Evolutionary conservation across 345 rosid genomes (phyloP), one percentile per base, ranked within the genome.

Genomic region (Bruguiera gymnorhiza): DNA sequence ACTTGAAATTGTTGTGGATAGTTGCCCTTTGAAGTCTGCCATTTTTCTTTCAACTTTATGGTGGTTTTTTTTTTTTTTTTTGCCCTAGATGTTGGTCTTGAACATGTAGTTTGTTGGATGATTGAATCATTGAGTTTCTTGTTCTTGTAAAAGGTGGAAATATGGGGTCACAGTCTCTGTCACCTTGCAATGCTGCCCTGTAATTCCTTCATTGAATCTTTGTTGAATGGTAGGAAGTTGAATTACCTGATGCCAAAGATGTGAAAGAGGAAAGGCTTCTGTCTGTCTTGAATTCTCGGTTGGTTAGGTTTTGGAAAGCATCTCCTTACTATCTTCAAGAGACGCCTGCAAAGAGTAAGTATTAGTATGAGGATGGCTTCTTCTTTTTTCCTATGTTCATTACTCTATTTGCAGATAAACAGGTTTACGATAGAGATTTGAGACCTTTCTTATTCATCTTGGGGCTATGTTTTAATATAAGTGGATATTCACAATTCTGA

Each of bases 251-350:
- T 48, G 53, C 16, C 36, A 77, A 78, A 37, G 65, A 16, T 11
- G 83, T 79, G 64, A 75, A 75, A n/a, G 83, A 73, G 11, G 87
- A 83, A 36, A 86, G 51, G 76, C 32, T 20, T 23, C 67, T 88
- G 46, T 62, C 75, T 18, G 43, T 43, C 53, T 59, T 69, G 81
- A 78, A 80, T 82, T 30, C 67, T 4, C 84, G 67, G 78, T 65
- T 86, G 53, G 77, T 73, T 60, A 75, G 70, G 26, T 82, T 60
- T 75, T 87, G 86, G 84, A 83, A 72, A 73, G 69, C 82, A 37
- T 88, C 89, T 63, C 82, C 89, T 19, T 88, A 84, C 73, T 72
- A 78, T 80, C 82, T 85, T 21, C 81, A 82, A 72, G 86, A 81
- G 60, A 71, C 60, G 39, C 68, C 24, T 66, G 50, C 76, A 13